Conservation (phyloP, 176 grass and related monocot genomes). For the Neostapfia colusana region DNA sequence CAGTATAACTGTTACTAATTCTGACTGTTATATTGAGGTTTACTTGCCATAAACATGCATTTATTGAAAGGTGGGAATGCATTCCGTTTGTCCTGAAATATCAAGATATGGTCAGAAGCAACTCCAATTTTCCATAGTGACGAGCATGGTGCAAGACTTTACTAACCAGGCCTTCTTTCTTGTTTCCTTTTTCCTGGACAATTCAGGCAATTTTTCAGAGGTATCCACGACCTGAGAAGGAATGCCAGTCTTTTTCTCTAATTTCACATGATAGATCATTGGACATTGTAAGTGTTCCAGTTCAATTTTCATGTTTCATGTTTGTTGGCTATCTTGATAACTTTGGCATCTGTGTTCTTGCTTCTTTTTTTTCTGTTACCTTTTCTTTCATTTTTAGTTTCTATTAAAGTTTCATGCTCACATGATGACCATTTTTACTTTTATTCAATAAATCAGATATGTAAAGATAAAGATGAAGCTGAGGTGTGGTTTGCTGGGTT, state of each 20-base stretch:
- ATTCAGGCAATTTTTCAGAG: slow-evolving; percentile 96
- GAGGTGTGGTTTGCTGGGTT: slow-evolving; percentile 99
- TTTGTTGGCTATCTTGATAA: slow-evolving; percentile 39
- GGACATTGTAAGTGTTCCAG: slow-evolving; percentile 75
- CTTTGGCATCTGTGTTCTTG: neutral
- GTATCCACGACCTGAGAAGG: slow-evolving; percentile 98
- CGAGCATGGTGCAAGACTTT: neutral
- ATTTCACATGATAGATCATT: slow-evolving; percentile 86
- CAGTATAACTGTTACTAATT: neutral
- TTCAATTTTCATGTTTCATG: slow-evolving; percentile 24
- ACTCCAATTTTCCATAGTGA: neutral
- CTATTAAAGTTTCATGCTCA: slow-evolving; percentile 16
- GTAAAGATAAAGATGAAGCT: slow-evolving; percentile 99
- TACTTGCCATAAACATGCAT: neutral
- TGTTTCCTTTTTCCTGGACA: slow-evolving; percentile 5
- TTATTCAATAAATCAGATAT: slow-evolving; percentile 63
- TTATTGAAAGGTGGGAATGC: neutral
- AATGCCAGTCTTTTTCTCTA: slow-evolving; percentile 99
- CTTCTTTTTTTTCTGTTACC: slow-evolving; percentile 2
- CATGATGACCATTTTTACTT: slow-evolving; percentile 4
- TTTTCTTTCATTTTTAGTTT: neutral
- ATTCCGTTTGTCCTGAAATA: slow-evolving; percentile 9
- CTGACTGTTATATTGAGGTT: neutral
- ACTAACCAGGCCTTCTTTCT: slow-evolving; percentile 26
- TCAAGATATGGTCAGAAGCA: neutral